Evolutionary conservation across 345 rosid species (phyloP), one percentile per base, ranked within the genome.

Genomic region (Corymbia maculata): DNA sequence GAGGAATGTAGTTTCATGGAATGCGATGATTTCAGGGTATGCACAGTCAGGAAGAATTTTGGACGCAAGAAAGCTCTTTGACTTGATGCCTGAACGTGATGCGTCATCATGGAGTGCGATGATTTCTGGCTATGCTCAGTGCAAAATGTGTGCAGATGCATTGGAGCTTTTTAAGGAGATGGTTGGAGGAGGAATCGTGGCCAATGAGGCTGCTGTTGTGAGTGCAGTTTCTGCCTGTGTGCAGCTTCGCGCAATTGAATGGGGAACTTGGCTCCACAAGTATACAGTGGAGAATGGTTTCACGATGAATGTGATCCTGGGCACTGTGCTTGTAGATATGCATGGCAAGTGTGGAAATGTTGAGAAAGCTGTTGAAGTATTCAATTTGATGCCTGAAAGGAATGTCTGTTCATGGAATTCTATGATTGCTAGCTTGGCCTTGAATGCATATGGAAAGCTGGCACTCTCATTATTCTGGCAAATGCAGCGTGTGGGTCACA

Each of bases 361-460:
- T 13, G 84, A 51, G 64, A 88, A 88, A 85, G 94, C 92, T 17
- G 55, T 44, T 51, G 7, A 57, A 45, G 88, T 92, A 28, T 92
- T 92, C 86, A 88, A 91, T 49, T 86, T 21, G 80, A 91, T 90
- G 52, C 88, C 86, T 51, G 89, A 32, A 28, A 92, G 87, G 89
- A 92, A 92, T 88, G 49, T 88, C 51, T 87, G 89, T 52, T 88
- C 93, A 2, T 92, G 93, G 93, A 92, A 92, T 87, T 91, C 92
- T 51, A 90, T 91, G 91, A 91, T 92, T 52, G 89, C 88, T 26
- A 91, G 92, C 52, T 90, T 90, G 85, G 92, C 92, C 75, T 89
- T 91, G 89, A 90, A 92, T 85, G 93, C 92, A 64, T 86, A 64
- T 85, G 92, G 92, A 61, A 45, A 85, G 75, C 53, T 86, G 66